A percentile compares a stretch with the other conserved stretches of the same genome.
Evolutionary conservation across 305 asterid genomes (phyloP).

Genomic region (Monarda citriodora): DNA sequence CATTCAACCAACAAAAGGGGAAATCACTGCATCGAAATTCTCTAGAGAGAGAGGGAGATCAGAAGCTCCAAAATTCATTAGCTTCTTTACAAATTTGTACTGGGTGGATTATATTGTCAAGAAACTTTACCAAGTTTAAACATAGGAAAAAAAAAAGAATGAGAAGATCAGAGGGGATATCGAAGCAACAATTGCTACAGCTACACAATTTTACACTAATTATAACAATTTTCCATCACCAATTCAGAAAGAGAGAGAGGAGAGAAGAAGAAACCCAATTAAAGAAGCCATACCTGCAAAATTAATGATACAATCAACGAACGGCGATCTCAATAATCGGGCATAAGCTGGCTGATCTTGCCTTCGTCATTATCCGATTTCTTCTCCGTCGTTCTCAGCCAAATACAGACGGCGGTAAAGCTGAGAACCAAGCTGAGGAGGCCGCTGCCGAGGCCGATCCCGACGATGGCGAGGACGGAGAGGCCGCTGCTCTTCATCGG

Average conservation of each 20-base stretch:
- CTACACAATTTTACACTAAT: not conserved
- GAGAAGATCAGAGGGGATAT: too few relatives aligned
- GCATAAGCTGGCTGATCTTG: constrained; percentile 77
- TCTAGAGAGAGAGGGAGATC: too few relatives aligned
- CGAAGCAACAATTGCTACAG: too few relatives aligned
- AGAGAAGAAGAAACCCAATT: not conserved
- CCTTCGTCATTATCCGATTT: constrained; percentile 67
- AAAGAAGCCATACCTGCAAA: constrained; percentile 27
- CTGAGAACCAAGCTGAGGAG: constrained; percentile 79
- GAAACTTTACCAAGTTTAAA: constrained; percentile 15
- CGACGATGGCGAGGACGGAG: constrained; percentile 76
- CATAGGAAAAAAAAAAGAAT: constrained; percentile 21
- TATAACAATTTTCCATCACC: too few relatives aligned
- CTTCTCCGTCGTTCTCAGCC: constrained; percentile 82
- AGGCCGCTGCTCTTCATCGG: constrained; percentile 74
- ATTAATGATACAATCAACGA: constrained; percentile 12
- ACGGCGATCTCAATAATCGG: constrained; percentile 58
- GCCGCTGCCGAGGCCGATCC: constrained; percentile 99
- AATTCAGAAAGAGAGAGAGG: not conserved
- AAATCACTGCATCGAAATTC: too few relatives aligned
- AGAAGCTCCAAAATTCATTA: constrained; percentile 5
- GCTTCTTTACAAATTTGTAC: constrained; percentile 28
- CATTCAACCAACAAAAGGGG: not conserved
- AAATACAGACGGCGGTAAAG: constrained; percentile 82
- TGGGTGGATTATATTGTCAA: constrained; percentile 6